Percentiles rank a stretch among this genome's conserved stretches.
Evolutionary conservation across 257 asterid genomes (phyloP).

Genomic region (Vinca minor): DNA sequence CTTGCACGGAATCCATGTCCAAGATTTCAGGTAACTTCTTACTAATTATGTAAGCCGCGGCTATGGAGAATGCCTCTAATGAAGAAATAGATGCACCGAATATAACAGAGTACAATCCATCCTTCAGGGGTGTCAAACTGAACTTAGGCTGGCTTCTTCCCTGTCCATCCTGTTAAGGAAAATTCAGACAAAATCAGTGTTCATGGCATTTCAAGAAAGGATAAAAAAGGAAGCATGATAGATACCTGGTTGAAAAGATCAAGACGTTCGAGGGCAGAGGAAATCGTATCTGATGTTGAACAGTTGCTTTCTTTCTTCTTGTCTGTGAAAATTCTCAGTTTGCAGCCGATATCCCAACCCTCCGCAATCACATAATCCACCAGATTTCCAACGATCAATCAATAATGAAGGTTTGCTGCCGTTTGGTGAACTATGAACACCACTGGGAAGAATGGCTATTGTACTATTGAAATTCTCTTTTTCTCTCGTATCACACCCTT

Average conservation of each 20-base stretch:
- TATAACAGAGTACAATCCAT: slow-evolving; percentile 55
- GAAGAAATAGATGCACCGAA: slow-evolving; percentile 53
- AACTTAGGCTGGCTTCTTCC: slow-evolving; percentile 43
- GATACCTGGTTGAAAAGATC: slow-evolving; percentile 60
- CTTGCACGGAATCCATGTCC: slow-evolving; percentile 19
- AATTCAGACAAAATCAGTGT: not conserved
- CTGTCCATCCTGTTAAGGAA: slow-evolving; percentile 44
- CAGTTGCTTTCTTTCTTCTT: slow-evolving; percentile 21
- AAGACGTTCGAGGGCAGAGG: slow-evolving; percentile 28
- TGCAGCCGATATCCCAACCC: slow-evolving; percentile 99
- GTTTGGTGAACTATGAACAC: slow-evolving; percentile 56
- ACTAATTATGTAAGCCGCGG: slow-evolving; percentile 56
- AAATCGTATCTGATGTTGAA: slow-evolving; percentile 14
- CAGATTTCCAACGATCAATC: slow-evolving; percentile 67
- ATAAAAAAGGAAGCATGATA: not conserved
- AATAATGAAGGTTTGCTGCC: slow-evolving; percentile 67
- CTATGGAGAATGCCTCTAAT: slow-evolving; percentile 72
- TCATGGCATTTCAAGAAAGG: not conserved
- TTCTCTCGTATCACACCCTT: no score
- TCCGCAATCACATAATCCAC: slow-evolving; percentile 93
- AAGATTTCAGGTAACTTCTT: slow-evolving; percentile 39
- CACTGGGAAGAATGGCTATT: slow-evolving; percentile 68
- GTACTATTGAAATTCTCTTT: slow-evolving; percentile 24
- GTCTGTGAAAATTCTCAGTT: slow-evolving; percentile 54
- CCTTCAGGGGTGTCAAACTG: slow-evolving; percentile 53